Conservation (phyloP, 1,139 yeast species). For the Debaryomyces singareniensis region DNA sequence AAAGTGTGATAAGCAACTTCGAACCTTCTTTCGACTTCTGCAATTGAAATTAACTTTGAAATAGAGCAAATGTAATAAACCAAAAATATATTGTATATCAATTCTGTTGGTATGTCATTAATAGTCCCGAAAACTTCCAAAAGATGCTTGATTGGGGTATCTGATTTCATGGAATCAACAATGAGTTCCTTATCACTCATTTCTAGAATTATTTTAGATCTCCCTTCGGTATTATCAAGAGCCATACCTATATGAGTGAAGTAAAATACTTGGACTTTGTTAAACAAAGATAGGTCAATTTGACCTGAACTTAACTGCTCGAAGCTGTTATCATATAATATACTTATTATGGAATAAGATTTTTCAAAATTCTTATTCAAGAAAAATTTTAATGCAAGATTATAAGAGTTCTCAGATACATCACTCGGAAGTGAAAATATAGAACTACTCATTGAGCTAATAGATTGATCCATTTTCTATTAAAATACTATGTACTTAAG, state of each 20-base stretch:
- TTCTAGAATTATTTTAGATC: conserved; percentile 10
- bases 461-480: too few relatives aligned
- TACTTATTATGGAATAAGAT: conserved; percentile 24
- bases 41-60: not conserved
- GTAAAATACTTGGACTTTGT: conserved; percentile 31
- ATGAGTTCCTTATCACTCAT: conserved; percentile 11
- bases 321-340: conserved; percentile 18
- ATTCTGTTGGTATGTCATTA: conserved; percentile 25
- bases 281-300: conserved; percentile 22
- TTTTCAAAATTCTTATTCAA: conserved; percentile 31
- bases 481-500: too few relatives aligned
- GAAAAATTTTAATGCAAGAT: conserved; percentile 34
- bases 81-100: conserved; percentile 28
- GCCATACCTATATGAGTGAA: conserved; percentile 31
- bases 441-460: too few relatives aligned
- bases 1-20: conserved; percentile 8
- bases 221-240: conserved; percentile 13
- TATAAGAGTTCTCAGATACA: conserved; percentile 20
- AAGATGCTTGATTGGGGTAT: conserved; percentile 18
- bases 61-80: conserved; percentile 16
- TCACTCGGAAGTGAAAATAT: too few relatives aligned
- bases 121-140: conserved; percentile 14
- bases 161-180: conserved; percentile 13
- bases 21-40: conserved; percentile 4
- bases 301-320: conserved; percentile 18